phyloP scores from a whole-genome alignment of 192 early-diverging fungal genomes.

The Thamnidium elegans region DNA sequence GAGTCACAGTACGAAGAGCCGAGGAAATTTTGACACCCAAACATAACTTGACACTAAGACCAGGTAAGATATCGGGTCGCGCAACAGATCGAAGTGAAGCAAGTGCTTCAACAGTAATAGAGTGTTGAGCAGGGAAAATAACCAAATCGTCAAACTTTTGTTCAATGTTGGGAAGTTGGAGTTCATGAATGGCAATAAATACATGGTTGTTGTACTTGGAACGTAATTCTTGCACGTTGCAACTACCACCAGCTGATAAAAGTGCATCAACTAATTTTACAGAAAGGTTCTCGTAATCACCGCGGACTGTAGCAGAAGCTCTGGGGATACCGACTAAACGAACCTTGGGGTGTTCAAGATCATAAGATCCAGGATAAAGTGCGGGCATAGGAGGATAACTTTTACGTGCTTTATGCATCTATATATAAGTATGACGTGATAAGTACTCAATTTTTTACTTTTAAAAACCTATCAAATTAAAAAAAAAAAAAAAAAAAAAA shows the following conservation, averaged over 20 bases:
- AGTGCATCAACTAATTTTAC: conserved; percentile 35
- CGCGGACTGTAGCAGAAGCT: conserved; percentile 39
- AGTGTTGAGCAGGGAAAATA: conserved; percentile 34
- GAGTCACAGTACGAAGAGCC: conserved; percentile 64
- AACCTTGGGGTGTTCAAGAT: conserved; percentile 42
- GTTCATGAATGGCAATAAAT: conserved; percentile 58
- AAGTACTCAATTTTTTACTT: background rate
- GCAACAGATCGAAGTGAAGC: conserved; percentile 61
- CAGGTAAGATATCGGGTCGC: conserved; percentile 29
- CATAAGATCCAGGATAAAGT: conserved; percentile 34
- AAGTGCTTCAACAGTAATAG: conserved; percentile 46
- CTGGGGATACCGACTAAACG: conserved; percentile 53
- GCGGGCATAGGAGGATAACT: conserved; percentile 53
- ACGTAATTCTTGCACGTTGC: background rate
- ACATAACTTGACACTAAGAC: conserved; percentile 52
- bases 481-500: background rate
- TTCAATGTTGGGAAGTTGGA: conserved; percentile 59
- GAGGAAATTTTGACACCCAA: conserved; percentile 64
- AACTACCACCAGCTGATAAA: background rate
- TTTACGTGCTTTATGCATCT: conserved; percentile 63
- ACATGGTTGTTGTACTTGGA: conserved; percentile 30
- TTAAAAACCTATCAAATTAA: background rate
- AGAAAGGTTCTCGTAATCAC: conserved; percentile 42
- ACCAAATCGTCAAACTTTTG: conserved; percentile 43
- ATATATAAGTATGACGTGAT: conserved; percentile 3